Conservation (phyloP, 495 filamentous ascomycete genomes). For the Aspergillus ostianus region DNA sequence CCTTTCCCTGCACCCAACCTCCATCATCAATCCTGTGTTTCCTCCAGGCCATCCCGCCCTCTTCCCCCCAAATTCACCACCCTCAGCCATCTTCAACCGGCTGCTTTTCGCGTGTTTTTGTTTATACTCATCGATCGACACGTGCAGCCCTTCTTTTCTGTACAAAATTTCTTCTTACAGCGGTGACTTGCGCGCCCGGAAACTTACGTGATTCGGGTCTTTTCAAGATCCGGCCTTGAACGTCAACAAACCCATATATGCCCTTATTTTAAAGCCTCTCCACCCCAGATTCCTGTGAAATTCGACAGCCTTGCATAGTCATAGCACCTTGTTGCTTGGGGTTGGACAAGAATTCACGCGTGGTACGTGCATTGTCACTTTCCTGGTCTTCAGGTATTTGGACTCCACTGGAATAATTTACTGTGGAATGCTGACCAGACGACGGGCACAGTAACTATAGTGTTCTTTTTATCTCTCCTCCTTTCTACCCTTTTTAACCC, state of each 20-base stretch:
- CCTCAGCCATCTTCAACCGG: neutral
- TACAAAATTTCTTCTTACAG: neutral
- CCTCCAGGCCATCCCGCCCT: constrained; percentile 8
- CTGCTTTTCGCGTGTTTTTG: constrained; percentile 18
- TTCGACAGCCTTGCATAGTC: constrained; percentile 29
- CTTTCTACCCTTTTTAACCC: constrained; percentile 26
- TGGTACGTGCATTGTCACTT: constrained; percentile 40
- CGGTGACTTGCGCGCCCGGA: constrained; percentile 25
- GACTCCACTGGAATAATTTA: constrained; percentile 38
- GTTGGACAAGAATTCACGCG: constrained; percentile 40
- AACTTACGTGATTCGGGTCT: constrained; percentile 23
- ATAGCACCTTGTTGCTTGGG: constrained; percentile 24
- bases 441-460: constrained; percentile 28
- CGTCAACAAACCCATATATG: constrained; percentile 31
- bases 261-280: constrained; percentile 19
- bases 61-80: constrained; percentile 2
- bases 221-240: constrained; percentile 26
- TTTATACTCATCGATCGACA: constrained; percentile 11
- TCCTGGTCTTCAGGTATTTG: constrained; percentile 36
- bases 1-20: constrained; percentile 33
- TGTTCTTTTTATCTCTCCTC: constrained; percentile 26
- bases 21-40: constrained; percentile 18
- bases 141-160: neutral
- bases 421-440: constrained; percentile 44
- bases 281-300: constrained; percentile 22